Evolutionary conservation across 176 grass and related monocot species (phyloP), one percentile per base, ranked within the genome.

Genomic region (Musa acuminata): DNA sequence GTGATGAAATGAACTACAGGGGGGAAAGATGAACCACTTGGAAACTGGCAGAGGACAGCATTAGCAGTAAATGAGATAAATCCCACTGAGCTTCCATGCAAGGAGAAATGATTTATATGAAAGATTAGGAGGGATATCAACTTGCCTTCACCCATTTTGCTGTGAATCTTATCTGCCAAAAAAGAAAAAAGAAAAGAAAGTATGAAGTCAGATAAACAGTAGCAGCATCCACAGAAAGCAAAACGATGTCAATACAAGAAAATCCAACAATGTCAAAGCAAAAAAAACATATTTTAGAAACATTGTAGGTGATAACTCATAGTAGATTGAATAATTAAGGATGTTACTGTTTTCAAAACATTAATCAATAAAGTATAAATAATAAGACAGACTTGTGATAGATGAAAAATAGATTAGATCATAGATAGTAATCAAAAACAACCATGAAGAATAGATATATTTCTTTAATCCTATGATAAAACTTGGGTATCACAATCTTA

Each of bases 71-170:
- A 35, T 35, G 29, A 35, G 29, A 35, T 35, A 35, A 35, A 35
- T 35, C 29, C n/a, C 29, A 35, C 3, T 35, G 3, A 35, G 29
- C 2, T 35, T 35, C 29, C 3, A 3, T 35, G 29, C 29, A 35
- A 35, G 3, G 19, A 55, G 55, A 19, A 35, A 2, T 49, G 57
- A 49, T 51, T 64, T 22, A 63, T 19, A 76, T 13, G 19, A 49
- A 62, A 9, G 22, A 8, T 8, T 73, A 13, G 13, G 10, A 73
- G 12, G 73, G 17, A 27, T 13, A 17, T 53, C 50, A 2, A 83
- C 89, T 77, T 77, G 92, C 93, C 93, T 96, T 96, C 94, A 12
- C 94, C 94, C 94, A 98, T 93, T 86, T 91, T 98, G 50, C 87
- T 80, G 53, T 89, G 82, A 49, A 93, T 98, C 77, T 79, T 93